These are phyloP conservation scores for Naganishia vaughanmartiniae DNA, from an alignment of 768 basidiomycete genomes.

Conservation along the genomic window DNA sequence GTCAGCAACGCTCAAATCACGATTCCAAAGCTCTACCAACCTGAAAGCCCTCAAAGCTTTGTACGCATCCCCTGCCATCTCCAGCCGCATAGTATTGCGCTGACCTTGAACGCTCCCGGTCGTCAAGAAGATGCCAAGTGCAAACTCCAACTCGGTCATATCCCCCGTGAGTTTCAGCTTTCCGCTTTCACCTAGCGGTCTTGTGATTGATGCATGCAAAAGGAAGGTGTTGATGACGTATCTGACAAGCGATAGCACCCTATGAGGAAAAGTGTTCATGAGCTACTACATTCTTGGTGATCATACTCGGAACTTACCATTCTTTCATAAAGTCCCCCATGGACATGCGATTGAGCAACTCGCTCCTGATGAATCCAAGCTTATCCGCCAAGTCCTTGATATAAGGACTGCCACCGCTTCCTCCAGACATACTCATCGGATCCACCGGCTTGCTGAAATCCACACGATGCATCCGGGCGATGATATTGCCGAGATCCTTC, in stretches of 20 bases:
- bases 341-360: slow-evolving; percentile 68
- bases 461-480: slow-evolving; percentile 73
- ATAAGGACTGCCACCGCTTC: slow-evolving; percentile 73
- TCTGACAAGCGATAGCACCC: slow-evolving; percentile 59
- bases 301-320: slow-evolving; percentile 60
- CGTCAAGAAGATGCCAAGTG: slow-evolving; percentile 71
- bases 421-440: slow-evolving; percentile 59
- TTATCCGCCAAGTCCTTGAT: slow-evolving; percentile 91
- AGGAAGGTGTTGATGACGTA: slow-evolving; percentile 83
- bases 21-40: slow-evolving; percentile 55
- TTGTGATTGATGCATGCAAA: slow-evolving; percentile 86
- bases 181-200: slow-evolving; percentile 84
- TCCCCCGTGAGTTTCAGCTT: slow-evolving; percentile 92
- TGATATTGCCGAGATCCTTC: slow-evolving; percentile 73
- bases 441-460: slow-evolving; percentile 75
- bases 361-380: slow-evolving; percentile 72
- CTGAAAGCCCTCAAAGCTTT: slow-evolving; percentile 78
- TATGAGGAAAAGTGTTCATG: slow-evolving; percentile 10
- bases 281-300: neutral
- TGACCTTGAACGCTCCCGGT: slow-evolving; percentile 51
- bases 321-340: slow-evolving; percentile 69
- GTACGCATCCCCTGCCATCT: slow-evolving; percentile 82
- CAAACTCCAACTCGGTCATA: slow-evolving; percentile 95
- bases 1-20: neutral
- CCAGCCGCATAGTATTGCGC: slow-evolving; percentile 67